phyloP scores from a whole-genome alignment of 2,329 filamentous ascomycete genomes.

The Ceratocystis diversiconidia region DNA sequence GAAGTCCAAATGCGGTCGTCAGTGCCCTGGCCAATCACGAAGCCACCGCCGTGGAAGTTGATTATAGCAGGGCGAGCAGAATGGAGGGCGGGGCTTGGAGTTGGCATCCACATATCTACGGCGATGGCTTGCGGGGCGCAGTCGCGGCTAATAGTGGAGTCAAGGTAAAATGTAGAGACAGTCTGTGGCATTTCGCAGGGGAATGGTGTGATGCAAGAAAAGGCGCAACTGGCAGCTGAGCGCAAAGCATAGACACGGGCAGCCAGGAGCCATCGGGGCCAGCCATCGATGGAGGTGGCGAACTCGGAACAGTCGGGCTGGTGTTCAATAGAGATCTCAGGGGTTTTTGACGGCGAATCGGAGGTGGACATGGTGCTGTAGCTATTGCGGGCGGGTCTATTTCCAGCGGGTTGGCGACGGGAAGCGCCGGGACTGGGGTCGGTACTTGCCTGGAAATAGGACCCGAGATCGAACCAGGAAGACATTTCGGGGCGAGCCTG shows the following conservation, averaged over 20 bases:
- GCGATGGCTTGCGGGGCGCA: conserved; percentile 29
- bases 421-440: conserved; percentile 7
- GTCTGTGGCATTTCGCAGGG: conserved; percentile 8
- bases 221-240: conserved; percentile 32
- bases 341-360: neutral
- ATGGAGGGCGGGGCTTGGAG: neutral
- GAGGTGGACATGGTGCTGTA: conserved; percentile 8
- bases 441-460: conserved; percentile 14
- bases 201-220: conserved; percentile 20
- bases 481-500: neutral
- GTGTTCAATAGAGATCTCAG: conserved; percentile 7
- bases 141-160: conserved; percentile 28
- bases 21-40: conserved; percentile 46
- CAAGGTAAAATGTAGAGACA: conserved; percentile 26
- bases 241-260: conserved; percentile 32
- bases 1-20: conserved; percentile 50
- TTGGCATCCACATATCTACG: conserved; percentile 34
- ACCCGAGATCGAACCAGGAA: conserved; percentile 12
- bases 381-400: conserved; percentile 9
- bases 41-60: conserved; percentile 55
- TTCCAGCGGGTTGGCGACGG: conserved; percentile 8
- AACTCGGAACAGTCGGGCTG: conserved; percentile 25
- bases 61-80: conserved; percentile 36
- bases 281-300: conserved; percentile 31
- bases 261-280: conserved; percentile 31